Conservation (phyloP, 352 stramenopile species). For the Phytophthora sansomeana region DNA sequence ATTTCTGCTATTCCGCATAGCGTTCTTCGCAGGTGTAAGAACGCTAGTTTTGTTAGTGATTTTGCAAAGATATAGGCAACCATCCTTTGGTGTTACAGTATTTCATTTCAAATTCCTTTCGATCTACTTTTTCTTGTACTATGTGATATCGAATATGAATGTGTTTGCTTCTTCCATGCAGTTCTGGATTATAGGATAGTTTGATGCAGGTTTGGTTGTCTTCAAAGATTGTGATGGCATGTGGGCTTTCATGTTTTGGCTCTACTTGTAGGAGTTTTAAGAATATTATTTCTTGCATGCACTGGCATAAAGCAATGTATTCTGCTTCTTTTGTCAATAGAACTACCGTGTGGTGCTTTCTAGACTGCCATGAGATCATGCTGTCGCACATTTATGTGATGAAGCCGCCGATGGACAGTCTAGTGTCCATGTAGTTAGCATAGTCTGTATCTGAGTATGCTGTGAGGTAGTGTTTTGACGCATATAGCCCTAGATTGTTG, state of each 20-base stretch:
- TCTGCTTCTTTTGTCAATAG: slow-evolving; percentile 35
- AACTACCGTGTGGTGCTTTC: slow-evolving; percentile 33
- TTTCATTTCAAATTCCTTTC: slow-evolving; percentile 20
- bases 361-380: slow-evolving; percentile 29
- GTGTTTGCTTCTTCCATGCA: slow-evolving; percentile 42
- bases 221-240: slow-evolving; percentile 28
- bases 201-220: slow-evolving; percentile 53
- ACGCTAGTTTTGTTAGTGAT: background rate
- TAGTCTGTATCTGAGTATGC: slow-evolving; percentile 34
- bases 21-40: background rate
- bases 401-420: slow-evolving; percentile 27
- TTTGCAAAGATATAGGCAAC: slow-evolving; percentile 14
- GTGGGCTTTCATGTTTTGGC: background rate
- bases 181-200: slow-evolving; percentile 37
- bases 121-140: slow-evolving; percentile 42
- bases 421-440: slow-evolving; percentile 33
- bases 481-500: background rate
- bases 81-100: slow-evolving; percentile 17
- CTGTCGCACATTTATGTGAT: slow-evolving; percentile 19
- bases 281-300: slow-evolving; percentile 24
- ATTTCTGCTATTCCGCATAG: too few species aligned
- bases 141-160: slow-evolving; percentile 46
- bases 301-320: slow-evolving; percentile 31
- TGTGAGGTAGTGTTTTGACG: background rate
- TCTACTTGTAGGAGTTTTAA: slow-evolving; percentile 6